Conservation (phyloP, 2,329 filamentous ascomycete species). For the Periglandula ipomoeae region DNA sequence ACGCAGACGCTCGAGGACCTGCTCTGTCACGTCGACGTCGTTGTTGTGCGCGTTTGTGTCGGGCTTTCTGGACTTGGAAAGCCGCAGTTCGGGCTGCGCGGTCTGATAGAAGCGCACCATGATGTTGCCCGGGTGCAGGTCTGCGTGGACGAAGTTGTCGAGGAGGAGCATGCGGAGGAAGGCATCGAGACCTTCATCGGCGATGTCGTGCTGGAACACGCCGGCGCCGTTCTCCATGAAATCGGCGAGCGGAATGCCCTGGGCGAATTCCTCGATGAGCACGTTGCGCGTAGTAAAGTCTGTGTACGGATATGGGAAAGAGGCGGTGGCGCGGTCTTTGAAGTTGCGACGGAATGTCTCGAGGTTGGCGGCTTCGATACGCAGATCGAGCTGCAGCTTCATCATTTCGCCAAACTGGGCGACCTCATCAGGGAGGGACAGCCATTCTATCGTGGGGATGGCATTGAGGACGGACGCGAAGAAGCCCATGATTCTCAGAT, state of each 20-base stretch:
- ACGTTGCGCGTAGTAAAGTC: conserved; percentile 90
- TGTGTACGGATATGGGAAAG: conserved; percentile 90
- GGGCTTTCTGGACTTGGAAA: conserved; percentile 16
- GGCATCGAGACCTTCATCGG: conserved; percentile 87
- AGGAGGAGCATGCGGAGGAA: conserved; percentile 95
- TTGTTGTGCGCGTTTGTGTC: conserved; percentile 29
- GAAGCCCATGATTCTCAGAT: conserved; percentile 87
- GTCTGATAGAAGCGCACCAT: conserved; percentile 98
- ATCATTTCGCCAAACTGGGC: conserved; percentile 97
- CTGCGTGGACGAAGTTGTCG: conserved; percentile 96
- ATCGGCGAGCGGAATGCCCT: conserved; percentile 82
- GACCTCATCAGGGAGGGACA: conserved; percentile 92
- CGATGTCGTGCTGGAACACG: conserved; percentile 87
- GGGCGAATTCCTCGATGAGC: conserved; percentile 89
- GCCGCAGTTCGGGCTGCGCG: conserved; percentile 54
- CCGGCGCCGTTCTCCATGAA: conserved; percentile 90
- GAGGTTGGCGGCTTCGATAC: conserved; percentile 89
- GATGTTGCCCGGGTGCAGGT: conserved; percentile 95
- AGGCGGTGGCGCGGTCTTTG: conserved; percentile 80
- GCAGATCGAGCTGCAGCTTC: conserved; percentile 89
- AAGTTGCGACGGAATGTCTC: conserved; percentile 85
- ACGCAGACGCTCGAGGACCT: conserved; percentile 70
- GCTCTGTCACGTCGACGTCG: conserved; percentile 71
- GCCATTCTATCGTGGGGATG: conserved; percentile 93
- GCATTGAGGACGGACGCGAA: conserved; percentile 78